Conservation (phyloP, 148 eudicot genomes). For the Cornus controversa region DNA sequence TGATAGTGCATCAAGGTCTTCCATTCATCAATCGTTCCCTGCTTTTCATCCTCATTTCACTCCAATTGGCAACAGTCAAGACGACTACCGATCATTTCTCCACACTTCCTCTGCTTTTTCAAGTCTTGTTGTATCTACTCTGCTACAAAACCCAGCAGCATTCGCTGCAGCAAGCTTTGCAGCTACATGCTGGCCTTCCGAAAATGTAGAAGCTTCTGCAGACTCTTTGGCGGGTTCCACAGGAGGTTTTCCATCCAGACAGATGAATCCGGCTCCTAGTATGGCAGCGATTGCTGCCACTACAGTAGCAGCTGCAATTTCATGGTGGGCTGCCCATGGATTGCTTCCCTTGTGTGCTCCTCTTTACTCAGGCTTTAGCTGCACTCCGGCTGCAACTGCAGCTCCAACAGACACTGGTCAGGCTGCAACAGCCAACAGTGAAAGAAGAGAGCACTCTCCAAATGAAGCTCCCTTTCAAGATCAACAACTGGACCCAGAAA, state of each 20-base stretch:
- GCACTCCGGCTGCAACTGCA: conserved; percentile 38
- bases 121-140: conserved; percentile 68
- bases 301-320: conserved; percentile 94
- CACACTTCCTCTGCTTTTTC: conserved; percentile 73
- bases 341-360: conserved; percentile 66
- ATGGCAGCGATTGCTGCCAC: conserved; percentile 85
- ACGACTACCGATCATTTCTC: conserved; percentile 54
- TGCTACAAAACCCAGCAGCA: conserved; percentile 87
- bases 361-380: conserved; percentile 45
- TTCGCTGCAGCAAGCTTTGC: conserved; percentile 93
- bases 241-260: conserved; percentile 41
- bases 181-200: conserved; percentile 70
- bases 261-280: conserved; percentile 56
- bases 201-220: conserved; percentile 45
- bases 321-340: conserved; percentile 99
- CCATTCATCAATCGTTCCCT: conserved; percentile 44
- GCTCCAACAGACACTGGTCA: conserved; percentile 29
- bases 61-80: conserved; percentile 45
- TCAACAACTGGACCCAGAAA: conserved; percentile 44
- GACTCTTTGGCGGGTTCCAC: conserved; percentile 31
- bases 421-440: conserved; percentile 27
- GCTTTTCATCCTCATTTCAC: conserved; percentile 55
- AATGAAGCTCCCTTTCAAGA: conserved; percentile 36
- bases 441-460: conserved; percentile 39
- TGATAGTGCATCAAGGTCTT: conserved; percentile 47